Evolutionary conservation across 345 rosid genomes (phyloP).

Genomic region (Ceriops decandra): DNA sequence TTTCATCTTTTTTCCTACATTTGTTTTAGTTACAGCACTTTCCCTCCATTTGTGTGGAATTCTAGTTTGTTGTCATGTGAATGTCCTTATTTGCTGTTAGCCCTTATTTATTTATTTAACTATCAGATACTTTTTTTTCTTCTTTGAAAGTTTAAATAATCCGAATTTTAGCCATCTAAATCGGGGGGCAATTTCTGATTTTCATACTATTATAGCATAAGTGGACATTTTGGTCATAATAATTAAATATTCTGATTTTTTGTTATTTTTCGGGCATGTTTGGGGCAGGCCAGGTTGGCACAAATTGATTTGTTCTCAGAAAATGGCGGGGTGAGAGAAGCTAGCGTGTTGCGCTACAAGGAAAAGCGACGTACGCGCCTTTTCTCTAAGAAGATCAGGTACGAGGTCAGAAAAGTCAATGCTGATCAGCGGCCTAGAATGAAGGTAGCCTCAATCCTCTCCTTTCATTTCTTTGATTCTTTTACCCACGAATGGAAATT

Average conservation of each 20-base stretch:
- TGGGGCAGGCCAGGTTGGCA: slow-evolving; percentile 67
- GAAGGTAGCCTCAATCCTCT: slow-evolving; percentile 47
- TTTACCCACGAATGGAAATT: not conserved
- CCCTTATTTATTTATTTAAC: not conserved
- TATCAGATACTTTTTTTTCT: not conserved
- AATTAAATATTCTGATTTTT: not conserved
- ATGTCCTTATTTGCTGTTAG: too few species aligned
- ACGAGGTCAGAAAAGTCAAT: slow-evolving; percentile 83
- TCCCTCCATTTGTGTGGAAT: too few species aligned
- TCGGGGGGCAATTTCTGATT: too few species aligned
- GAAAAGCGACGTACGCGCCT: slow-evolving; percentile 85
- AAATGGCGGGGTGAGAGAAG: slow-evolving; percentile 66
- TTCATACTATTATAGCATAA: not conserved
- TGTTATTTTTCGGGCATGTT: not conserved
- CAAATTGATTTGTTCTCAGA: slow-evolving; percentile 74
- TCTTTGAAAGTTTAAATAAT: too few species aligned
- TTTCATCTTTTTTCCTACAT: not conserved
- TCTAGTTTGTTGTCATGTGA: too few species aligned
- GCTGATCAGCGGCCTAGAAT: slow-evolving; percentile 91
- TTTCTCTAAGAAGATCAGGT: slow-evolving; percentile 87
- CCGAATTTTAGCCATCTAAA: too few species aligned
- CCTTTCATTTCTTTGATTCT: too few species aligned
- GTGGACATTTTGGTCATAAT: not conserved
- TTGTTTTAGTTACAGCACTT: too few species aligned
- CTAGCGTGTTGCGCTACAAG: slow-evolving; percentile 82